A percentile compares a stretch with the other conserved stretches of the same genome.
Conservation (phyloP, 1,139 yeast genomes). For the Saccharomyces hybrid region DNA sequence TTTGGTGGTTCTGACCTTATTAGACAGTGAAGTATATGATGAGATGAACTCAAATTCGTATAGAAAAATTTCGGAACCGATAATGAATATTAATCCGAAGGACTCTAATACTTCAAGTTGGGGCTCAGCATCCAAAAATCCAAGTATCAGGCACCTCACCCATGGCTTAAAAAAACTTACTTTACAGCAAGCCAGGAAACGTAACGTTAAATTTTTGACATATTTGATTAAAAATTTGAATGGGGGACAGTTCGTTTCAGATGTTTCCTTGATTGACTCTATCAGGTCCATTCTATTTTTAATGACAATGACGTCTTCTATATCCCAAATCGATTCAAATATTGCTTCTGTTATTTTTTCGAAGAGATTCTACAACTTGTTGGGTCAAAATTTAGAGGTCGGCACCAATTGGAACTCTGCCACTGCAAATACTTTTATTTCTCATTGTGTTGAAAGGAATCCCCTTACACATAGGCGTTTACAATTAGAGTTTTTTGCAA, state of each 20-base stretch:
- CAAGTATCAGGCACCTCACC: slow-evolving; percentile 18
- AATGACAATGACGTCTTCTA: slow-evolving; percentile 17
- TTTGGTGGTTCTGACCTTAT: slow-evolving; percentile 18
- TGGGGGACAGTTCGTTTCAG: slow-evolving; percentile 20
- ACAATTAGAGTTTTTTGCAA: slow-evolving; percentile 29
- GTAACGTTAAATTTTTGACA: slow-evolving; percentile 17
- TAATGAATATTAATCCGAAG: background rate
- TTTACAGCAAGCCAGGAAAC: slow-evolving; percentile 13
- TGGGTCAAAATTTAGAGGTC: slow-evolving; percentile 12
- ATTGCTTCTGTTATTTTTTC: slow-evolving; percentile 18
- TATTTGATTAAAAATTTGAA: slow-evolving; percentile 18
- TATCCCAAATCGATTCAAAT: slow-evolving; percentile 14
- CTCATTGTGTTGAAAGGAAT: slow-evolving; percentile 19
- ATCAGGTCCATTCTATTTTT: slow-evolving; percentile 15
- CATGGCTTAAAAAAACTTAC: slow-evolving; percentile 22
- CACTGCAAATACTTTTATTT: slow-evolving; percentile 15
- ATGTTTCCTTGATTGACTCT: slow-evolving; percentile 19
- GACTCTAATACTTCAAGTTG: background rate
- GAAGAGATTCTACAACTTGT: slow-evolving; percentile 16
- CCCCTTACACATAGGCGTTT: slow-evolving; percentile 18
- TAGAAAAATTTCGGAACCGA: slow-evolving; percentile 19
- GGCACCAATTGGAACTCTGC: slow-evolving; percentile 16
- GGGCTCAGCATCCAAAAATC: slow-evolving; percentile 1
- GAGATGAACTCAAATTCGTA: slow-evolving; percentile 23
- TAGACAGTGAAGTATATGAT: slow-evolving; percentile 23